phyloP scores from a whole-genome alignment of 2,329 filamentous ascomycete species.

The Talaromyces marneffei region DNA sequence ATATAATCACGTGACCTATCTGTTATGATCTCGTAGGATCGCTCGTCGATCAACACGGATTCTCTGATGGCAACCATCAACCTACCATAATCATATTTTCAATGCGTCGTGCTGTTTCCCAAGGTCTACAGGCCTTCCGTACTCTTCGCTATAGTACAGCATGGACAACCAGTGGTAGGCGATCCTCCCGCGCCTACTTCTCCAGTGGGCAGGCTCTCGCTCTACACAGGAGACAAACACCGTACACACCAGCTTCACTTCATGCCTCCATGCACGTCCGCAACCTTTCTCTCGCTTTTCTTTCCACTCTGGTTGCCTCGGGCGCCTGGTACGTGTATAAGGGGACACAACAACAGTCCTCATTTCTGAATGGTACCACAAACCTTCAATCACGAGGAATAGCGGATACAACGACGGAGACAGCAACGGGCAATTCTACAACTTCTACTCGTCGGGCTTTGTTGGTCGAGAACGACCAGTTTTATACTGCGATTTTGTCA shows the following conservation, averaged over 20 bases:
- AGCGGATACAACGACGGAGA: constrained; percentile 19
- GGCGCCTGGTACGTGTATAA: constrained; percentile 47
- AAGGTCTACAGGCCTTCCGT: constrained; percentile 38
- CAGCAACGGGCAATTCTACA: constrained; percentile 35
- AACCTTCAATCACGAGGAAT: constrained; percentile 21
- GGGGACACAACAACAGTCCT: constrained; percentile 26
- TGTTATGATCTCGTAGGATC: neutral
- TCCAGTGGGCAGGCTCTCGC: constrained; percentile 33
- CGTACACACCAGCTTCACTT: constrained; percentile 30
- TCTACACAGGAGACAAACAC: constrained; percentile 33
- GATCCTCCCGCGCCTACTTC: constrained; percentile 32
- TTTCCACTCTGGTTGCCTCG: constrained; percentile 44
- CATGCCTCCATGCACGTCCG: constrained; percentile 47
- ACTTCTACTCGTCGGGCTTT: constrained; percentile 61
- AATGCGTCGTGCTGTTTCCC: constrained; percentile 44
- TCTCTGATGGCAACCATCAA: constrained; percentile 2
- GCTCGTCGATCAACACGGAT: neutral
- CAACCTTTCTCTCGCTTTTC: constrained; percentile 44
- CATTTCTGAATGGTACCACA: constrained; percentile 22
- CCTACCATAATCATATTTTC: constrained; percentile 14
- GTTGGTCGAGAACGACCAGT: constrained; percentile 81
- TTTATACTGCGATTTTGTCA: constrained; percentile 80
- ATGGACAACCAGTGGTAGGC: constrained; percentile 39
- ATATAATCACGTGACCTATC: neutral
- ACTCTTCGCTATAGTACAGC: constrained; percentile 42